These are phyloP conservation scores for Annulohypoxylon bovei DNA, from an alignment of 495 filamentous ascomycete species.

Conservation along the genomic window DNA sequence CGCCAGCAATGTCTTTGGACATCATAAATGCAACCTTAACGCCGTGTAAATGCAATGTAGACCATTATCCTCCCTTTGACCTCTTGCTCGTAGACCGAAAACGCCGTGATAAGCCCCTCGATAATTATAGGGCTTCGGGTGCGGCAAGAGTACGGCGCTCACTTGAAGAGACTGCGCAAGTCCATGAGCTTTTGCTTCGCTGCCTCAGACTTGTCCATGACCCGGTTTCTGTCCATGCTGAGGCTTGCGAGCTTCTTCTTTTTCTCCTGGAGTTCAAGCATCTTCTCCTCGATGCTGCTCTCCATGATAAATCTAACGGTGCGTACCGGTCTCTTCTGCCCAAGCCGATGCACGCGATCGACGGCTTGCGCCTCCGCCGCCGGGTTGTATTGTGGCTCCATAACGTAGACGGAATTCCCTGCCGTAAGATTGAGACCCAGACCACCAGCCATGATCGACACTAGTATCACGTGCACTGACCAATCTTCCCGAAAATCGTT, in stretches of 20 bases:
- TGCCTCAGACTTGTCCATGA: constrained; percentile 77
- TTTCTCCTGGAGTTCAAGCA: constrained; percentile 86
- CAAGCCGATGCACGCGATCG: constrained; percentile 92
- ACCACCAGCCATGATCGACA: constrained; percentile 92
- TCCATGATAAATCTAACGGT: constrained; percentile 90
- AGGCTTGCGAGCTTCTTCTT: constrained; percentile 89
- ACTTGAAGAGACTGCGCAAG: constrained; percentile 84
- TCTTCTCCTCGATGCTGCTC: constrained; percentile 92
- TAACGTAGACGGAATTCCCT: constrained; percentile 88
- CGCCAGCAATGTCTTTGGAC: constrained; percentile 1
- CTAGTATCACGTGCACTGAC: constrained; percentile 79
- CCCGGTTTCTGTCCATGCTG: constrained; percentile 69
- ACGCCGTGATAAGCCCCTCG: constrained; percentile 2
- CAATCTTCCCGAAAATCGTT: constrained; percentile 78
- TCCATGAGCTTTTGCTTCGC: constrained; percentile 81
- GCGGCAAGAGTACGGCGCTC: background rate
- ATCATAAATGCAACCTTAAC: constrained; percentile 22
- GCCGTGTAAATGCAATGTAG: constrained; percentile 28
- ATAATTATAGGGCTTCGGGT: background rate
- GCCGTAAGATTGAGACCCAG: constrained; percentile 90
- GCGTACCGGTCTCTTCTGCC: constrained; percentile 83
- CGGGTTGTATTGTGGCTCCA: constrained; percentile 98
- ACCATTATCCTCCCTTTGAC: background rate
- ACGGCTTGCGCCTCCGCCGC: constrained; percentile 93
- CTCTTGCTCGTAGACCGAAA: background rate